Evolutionary conservation across 2,329 filamentous ascomycete genomes (phyloP), one percentile per base, ranked within the genome.

Genomic region (Penicillium sp.): DNA sequence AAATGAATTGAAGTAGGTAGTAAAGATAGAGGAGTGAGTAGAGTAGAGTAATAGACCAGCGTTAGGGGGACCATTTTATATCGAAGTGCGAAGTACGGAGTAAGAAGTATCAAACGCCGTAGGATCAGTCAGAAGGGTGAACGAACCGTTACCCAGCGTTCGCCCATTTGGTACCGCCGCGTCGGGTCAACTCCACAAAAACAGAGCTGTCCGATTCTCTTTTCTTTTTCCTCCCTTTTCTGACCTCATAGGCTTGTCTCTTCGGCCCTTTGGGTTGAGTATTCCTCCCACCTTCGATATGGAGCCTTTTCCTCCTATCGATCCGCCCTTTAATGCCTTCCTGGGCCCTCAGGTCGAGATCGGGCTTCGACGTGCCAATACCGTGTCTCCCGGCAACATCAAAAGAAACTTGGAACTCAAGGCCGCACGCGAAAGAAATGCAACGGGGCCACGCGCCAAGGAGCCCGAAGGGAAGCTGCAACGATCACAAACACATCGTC

Each of bases 391-490:
- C 42, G 68, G 64, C 55, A 64, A 67, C 45, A 56, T 66, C 22
- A 70, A 67, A 55, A 64, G 58, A 45, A 68, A 65, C 54, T 52
- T 68, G 44, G 65, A 67, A 42, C 52, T 64, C 41, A 70, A 64
- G 58, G 65, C 66, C 57, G 73, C 62, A 56, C 65, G 70, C 56
- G 63, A 70, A 31, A 67, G 65, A 52, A 61, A 62, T 42, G 64
- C 66, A 59, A 73, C 72, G 7, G 64, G 75, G 14, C 62, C 74
- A 47, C 75, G 71, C 34, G 66, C 72, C 46, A 83, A 79, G 67
- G 81, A 81, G 62, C 74, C 76, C 48, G 85, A 87, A 50, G 71
- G 70, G 34, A 71, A 74, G 5, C 63, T 67, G 36, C 73, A 72
- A 57, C 70, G 68, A 21, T 70, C 77, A 10, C 80, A 81, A 53